Conservation (phyloP, 148 eudicot species). For the Silene uniflora region DNA sequence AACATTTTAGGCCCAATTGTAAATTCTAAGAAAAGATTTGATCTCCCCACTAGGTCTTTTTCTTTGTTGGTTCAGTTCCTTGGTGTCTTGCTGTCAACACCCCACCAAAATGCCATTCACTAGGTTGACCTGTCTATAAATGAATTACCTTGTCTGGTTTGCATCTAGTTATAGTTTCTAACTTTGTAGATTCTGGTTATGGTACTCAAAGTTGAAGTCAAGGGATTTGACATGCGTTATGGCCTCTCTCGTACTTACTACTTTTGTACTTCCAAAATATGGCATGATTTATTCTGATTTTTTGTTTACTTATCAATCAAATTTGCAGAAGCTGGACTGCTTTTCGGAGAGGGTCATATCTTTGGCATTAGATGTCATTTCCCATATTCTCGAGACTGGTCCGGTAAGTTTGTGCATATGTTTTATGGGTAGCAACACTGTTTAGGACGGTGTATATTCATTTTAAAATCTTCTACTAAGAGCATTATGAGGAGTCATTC, state of each 20-base stretch:
- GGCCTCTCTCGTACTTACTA: neutral
- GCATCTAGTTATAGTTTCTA: neutral
- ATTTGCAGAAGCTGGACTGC: conserved; percentile 53
- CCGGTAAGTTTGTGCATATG: conserved; percentile 46
- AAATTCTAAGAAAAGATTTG: neutral
- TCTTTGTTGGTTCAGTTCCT: neutral
- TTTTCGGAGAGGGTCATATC: conserved; percentile 65
- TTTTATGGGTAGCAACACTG: neutral
- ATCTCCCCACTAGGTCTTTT: neutral
- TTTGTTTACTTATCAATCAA: neutral
- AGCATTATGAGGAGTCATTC: neutral
- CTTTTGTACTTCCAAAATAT: neutral
- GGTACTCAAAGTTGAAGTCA: neutral
- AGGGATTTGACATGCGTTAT: neutral
- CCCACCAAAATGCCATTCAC: neutral
- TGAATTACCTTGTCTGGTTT: neutral
- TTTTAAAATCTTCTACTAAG: neutral
- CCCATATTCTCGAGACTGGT: conserved; percentile 74
- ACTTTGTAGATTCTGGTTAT: neutral
- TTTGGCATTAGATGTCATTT: conserved; percentile 70
- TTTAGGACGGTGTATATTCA: neutral
- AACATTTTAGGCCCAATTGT: neutral
- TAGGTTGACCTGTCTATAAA: neutral
- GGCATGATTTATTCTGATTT: neutral
- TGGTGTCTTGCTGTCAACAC: neutral